Base-by-base conservation (phyloP, 78 protist species). In the Creolimax fragrantissima region DNA sequence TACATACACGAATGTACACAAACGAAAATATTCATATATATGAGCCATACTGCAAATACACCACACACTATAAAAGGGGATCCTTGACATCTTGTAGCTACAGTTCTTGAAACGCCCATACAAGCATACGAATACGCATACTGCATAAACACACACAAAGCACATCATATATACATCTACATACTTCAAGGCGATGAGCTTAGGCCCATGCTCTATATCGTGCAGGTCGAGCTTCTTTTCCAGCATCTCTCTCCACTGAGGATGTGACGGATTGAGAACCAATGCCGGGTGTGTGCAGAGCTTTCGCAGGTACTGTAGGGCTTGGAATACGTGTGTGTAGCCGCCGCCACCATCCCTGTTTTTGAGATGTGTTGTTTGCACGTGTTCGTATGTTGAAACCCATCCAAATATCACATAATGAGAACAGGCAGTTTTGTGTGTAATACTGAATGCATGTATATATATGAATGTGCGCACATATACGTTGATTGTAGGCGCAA, bases 271-370 rank as follows among this genome's bases (percentile, higher is more conserved):
- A 43, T 41, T 89, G 41, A 95, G 93, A n/a, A 86, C 96, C 41
- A 96, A 96, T 83, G 92, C 45, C 32, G 99, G 99, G 90, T 98
- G 99, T 85, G 93, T 95, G 95, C 95, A 94, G 84, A 98, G 88
- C 89, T 94, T 93, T 3, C 98, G 91, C 74, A 98, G 93, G 84
- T 95, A 96, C 58, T 94, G 97, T 35, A 98, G 92, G 42, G 98
- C 93, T 84, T 95, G 96, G 94, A 96, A 96, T 81, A 96, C 43
- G 81, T 95, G 98, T 2, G 91, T 89, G 35, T 92, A 84, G 42
- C 93, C 88, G 4, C 90, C n/a, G 17, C 85, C 92, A 45, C 93
- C 43, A 32, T 43, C 85, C 35, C 17, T 45, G 37, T 3, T 4
- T 4, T 36, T 5, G 5, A 35, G 5, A 24, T 6, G 35, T 32